Base-by-base conservation (phyloP, 768 basidiomycete genomes). In the Boletus huronensis region DNA sequence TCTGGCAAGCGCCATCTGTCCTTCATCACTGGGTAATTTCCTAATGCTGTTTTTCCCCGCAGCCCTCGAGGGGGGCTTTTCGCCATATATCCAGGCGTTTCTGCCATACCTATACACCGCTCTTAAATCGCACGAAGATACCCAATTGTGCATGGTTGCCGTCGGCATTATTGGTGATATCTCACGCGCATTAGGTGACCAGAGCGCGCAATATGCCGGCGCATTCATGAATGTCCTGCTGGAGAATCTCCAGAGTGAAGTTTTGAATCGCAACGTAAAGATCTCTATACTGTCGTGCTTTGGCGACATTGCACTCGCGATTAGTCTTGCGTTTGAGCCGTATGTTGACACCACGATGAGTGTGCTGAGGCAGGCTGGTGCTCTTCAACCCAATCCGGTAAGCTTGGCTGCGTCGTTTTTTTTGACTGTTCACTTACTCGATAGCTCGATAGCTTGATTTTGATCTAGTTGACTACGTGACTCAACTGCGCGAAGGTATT, bases 121-220 rank as follows among this genome's bases (percentile, higher is more conserved):
- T 19, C 85, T 99, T 60, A 87, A 90, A 63, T 83, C 91, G 0
- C 88, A 93, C 67, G 95, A 98, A 69, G 97, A 98, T 72, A 91
- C 92, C 39, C 93, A 97, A 66, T 79, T 98, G 23, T 97, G 93
- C 76, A 94, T 87, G 7, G 93, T 98, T 51, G 93, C 94, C 16
- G 91, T 98, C 44, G 96, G 96, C 60, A 84, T 97, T 60, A 91
- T 98, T 52, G 93, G 94, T 8, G 97, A 99, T 63, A 85, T 98
- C 50, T 92, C 93, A n/a, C 90, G 96, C 51, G 95, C 94, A 1
- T 81, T 98, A 19, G 89, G 92, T 42, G 89, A 93, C 53, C 82
- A 85, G 65, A 87, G 87, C 53, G 81, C 82, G 2, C 86, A 88
- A 62, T 98, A 94, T 70, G 86, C 93, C 36, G 79, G 82, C 54